These are phyloP conservation scores for Cicer bijugum DNA, from an alignment of 306 rosid genomes.

Conservation along the genomic window DNA sequence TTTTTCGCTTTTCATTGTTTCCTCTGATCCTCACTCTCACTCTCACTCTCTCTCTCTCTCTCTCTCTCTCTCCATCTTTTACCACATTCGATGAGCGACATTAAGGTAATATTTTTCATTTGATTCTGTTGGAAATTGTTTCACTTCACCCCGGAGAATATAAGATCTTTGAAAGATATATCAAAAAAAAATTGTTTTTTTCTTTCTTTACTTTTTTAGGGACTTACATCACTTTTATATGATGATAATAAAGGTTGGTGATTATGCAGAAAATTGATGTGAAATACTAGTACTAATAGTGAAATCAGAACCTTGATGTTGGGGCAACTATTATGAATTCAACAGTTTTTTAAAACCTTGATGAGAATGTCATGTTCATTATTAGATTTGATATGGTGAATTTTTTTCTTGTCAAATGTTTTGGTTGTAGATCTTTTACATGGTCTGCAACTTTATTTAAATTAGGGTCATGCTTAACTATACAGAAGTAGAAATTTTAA, in stretches of 20 bases:
- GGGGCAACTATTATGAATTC: too few relatives aligned
- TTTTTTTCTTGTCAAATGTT: not conserved
- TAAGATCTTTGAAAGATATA: not conserved
- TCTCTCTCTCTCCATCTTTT: not conserved
- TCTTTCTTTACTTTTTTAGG: not conserved
- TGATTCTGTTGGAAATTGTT: not conserved
- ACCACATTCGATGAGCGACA: slow-evolving; percentile 10
- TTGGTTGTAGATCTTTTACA: slow-evolving; percentile 24
- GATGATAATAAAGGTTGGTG: not conserved
- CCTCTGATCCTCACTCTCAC: not conserved
- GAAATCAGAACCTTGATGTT: too few relatives aligned
- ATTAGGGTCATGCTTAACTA: too few relatives aligned
- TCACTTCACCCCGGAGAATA: not conserved
- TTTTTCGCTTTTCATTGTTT: not conserved
- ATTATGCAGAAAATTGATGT: not conserved
- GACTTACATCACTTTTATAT: not conserved
- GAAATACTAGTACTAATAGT: too few relatives aligned
- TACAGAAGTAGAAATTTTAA: too few relatives aligned
- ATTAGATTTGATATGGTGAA: slow-evolving; percentile 33
- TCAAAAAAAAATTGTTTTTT: not conserved
- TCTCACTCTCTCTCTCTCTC: not conserved
- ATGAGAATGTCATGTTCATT: not conserved
- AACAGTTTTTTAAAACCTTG: too few relatives aligned
- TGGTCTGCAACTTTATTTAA: not conserved
- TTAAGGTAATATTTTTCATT: slow-evolving; percentile 2